Evolutionary conservation across 2,329 filamentous ascomycete species (phyloP), one percentile per base, ranked within the genome.

Genomic region (Aspergillus udagawae): DNA sequence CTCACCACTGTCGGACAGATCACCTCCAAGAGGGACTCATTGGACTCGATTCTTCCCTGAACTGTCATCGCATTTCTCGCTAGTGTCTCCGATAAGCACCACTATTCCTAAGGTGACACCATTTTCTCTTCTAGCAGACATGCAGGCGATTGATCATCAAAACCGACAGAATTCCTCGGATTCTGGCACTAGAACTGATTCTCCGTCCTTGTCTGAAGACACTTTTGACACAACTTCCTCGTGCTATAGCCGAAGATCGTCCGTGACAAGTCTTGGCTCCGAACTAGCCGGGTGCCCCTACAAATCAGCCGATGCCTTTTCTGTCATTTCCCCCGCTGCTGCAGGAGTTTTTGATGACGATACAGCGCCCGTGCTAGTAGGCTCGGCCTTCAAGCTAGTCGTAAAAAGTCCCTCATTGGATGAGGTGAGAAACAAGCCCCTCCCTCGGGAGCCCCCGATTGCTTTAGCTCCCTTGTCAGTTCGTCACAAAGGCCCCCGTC

Each of bases 341-440:
- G 64, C 63, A 3, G 67, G 70, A 6, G 66, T 72, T 28, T 77
- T 77, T 51, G 74, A 77, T 49, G 70, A 71, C 45, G 44, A 47
- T 27, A 23, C 42, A 8, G 9, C 47, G n/a, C 25, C 56, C 58
- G 1, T 52, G 49, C 14, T 49, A 27, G 23, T 49, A 27, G 23
- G 48, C 29, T 21, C 14, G 27, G 25, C 7, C 25, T 20, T n/a
- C 14, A 55, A 23, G 21, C 44, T 47, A 47, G 44, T 7, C 44
- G 44, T 17, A 47, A 17, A 27, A 47, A n/a, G 23, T 20, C 44
- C 44, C 12, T 47, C 44, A 47, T n/a, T 67, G 23, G 60, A 63
- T 12, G 65, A 74, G 23, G 54, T 70, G 21, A 71, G 63, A 55
- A 74, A 77, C 53, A 78, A 78, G 52, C 74, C 75, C 7, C 67